Evolutionary conservation across 176 grass and related monocot genomes (phyloP).

Genomic region (Rhynchospora pubera): DNA sequence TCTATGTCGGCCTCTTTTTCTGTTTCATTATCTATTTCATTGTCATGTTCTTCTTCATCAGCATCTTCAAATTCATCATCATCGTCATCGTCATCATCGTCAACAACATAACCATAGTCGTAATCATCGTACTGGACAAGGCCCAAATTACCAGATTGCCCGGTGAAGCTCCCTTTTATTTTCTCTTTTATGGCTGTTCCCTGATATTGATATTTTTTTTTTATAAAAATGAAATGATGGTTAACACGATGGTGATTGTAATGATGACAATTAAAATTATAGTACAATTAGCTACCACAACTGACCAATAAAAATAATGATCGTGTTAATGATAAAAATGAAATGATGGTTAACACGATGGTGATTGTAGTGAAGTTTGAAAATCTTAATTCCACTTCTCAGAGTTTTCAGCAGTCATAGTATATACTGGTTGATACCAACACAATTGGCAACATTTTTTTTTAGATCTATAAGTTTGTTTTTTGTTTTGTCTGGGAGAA

Average conservation of each 20-base stretch:
- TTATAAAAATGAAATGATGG: not conserved
- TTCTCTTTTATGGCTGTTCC: conserved; percentile 82
- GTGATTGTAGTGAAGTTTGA: too few species aligned
- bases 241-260: not conserved
- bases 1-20: not conserved
- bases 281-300: not conserved
- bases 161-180: conserved; percentile 69
- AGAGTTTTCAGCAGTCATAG: not conserved
- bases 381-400: not conserved
- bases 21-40: conserved; percentile 14
- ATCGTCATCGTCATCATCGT: not conserved
- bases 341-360: too few species aligned
- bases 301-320: not conserved
- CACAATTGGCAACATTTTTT: not conserved
- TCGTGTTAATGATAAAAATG: not conserved
- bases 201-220: conserved; percentile 28
- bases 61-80: conserved; percentile 22
- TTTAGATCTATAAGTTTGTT: not conserved
- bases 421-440: not conserved
- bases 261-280: not conserved
- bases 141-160: conserved; percentile 65
- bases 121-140: conserved; percentile 65
- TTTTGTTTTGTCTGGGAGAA: not conserved
- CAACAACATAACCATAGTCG: conserved; percentile 17
- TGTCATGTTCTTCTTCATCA: conserved; percentile 11